phyloP scores from a whole-genome alignment of 495 filamentous ascomycete species.

The Aspergillus sparsus region DNA sequence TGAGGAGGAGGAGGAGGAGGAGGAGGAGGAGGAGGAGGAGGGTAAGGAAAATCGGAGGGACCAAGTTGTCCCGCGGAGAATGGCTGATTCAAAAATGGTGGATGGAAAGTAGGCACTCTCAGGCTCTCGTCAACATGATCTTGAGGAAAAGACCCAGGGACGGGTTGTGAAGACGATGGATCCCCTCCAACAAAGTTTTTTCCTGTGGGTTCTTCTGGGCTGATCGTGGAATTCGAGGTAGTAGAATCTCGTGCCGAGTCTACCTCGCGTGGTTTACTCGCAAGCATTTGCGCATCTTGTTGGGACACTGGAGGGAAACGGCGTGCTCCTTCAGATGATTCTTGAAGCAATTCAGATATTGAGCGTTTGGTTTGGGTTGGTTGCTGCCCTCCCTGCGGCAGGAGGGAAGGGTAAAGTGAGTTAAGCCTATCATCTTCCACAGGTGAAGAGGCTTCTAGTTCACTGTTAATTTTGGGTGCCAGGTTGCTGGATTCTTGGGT shows the following conservation, averaged over 20 bases:
- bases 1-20: neutral
- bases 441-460: constrained; percentile 1
- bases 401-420: constrained; percentile 34
- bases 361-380: neutral
- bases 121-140: constrained; percentile 9
- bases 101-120: neutral
- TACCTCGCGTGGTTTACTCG: constrained; percentile 23
- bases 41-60: no score
- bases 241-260: neutral
- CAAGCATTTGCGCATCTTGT: constrained; percentile 41
- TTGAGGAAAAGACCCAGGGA: constrained; percentile 25
- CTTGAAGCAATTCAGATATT: constrained; percentile 20
- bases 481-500: neutral
- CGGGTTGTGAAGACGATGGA: neutral
- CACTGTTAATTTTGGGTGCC: neutral
- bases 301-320: constrained; percentile 51
- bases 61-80: no score
- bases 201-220: neutral
- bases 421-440: constrained; percentile 27
- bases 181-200: neutral
- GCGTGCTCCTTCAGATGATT: constrained; percentile 28
- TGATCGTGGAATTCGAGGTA: neutral
- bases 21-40: no score
- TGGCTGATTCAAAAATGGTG: neutral
- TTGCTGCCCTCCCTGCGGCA: constrained; percentile 22